These are phyloP conservation scores for Alloascoidea africana DNA, from an alignment of 805 yeast species.

Conservation along the genomic window DNA sequence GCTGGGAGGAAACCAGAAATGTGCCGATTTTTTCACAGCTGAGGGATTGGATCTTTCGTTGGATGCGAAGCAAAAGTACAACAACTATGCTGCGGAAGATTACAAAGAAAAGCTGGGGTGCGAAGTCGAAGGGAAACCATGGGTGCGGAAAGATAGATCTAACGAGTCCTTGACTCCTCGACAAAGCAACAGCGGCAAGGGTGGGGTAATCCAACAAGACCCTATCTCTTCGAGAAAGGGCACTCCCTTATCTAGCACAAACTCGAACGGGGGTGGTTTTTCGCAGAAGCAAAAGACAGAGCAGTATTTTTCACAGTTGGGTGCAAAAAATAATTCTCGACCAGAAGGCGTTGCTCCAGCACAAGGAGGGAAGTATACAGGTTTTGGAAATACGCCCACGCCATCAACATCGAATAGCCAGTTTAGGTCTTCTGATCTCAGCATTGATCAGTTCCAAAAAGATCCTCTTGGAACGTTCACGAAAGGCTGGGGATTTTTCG, in stretches of 20 bases:
- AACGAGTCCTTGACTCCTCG: slow-evolving; percentile 3
- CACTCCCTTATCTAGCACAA: slow-evolving; percentile 2
- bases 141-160: slow-evolving; percentile 32
- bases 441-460: slow-evolving; percentile 50
- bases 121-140: slow-evolving; percentile 57
- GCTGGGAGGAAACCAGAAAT: slow-evolving; percentile 77
- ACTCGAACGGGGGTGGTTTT: slow-evolving; percentile 1
- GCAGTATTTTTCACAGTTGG: slow-evolving; percentile 67
- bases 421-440: slow-evolving; percentile 31
- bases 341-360: slow-evolving; percentile 79
- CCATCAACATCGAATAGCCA: slow-evolving; percentile 29
- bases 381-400: slow-evolving; percentile 75
- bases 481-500: slow-evolving; percentile 90
- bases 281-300: slow-evolving; percentile 51
- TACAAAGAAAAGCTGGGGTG: slow-evolving; percentile 74
- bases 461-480: slow-evolving; percentile 88
- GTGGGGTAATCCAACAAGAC: too few species aligned
- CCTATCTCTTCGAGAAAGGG: slow-evolving; percentile 4
- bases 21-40: slow-evolving; percentile 47
- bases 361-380: slow-evolving; percentile 85
- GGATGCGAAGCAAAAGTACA: slow-evolving; percentile 64
- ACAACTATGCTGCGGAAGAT: slow-evolving; percentile 87
- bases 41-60: slow-evolving; percentile 56
- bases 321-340: slow-evolving; percentile 53
- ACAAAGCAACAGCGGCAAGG: slow-evolving; percentile 6